Conservation (phyloP, 1,284 basidiomycete species). For the Cutaneotrichosporon sp. region DNA sequence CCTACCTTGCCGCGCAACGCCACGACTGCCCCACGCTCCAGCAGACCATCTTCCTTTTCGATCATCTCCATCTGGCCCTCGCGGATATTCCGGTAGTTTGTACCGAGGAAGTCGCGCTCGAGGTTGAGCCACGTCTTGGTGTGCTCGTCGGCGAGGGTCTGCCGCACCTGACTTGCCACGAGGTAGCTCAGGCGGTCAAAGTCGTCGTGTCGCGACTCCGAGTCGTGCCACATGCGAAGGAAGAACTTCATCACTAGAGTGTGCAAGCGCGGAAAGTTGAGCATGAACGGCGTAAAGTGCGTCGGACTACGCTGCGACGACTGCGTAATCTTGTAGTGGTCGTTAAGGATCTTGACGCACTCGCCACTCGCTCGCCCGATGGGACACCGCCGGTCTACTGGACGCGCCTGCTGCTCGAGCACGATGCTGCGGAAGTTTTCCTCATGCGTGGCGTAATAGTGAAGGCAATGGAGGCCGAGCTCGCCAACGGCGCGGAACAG, state of each 20-base stretch:
- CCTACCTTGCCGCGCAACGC: slow-evolving; percentile 82
- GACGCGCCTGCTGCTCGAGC: slow-evolving; percentile 78
- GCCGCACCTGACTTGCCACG: slow-evolving; percentile 81
- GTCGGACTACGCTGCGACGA: slow-evolving; percentile 57
- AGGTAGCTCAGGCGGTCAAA: slow-evolving; percentile 79
- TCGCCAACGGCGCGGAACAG: slow-evolving; percentile 83
- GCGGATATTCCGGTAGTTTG: slow-evolving; percentile 80
- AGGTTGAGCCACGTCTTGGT: slow-evolving; percentile 79
- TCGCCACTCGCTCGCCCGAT: slow-evolving; percentile 66
- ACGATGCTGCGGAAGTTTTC: slow-evolving; percentile 83
- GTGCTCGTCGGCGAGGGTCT: slow-evolving; percentile 73
- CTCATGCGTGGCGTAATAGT: slow-evolving; percentile 68
- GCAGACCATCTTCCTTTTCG: slow-evolving; percentile 83
- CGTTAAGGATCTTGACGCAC: slow-evolving; percentile 74
- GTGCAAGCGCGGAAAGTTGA: slow-evolving; percentile 83
- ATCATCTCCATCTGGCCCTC: slow-evolving; percentile 93
- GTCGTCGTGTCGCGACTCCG: slow-evolving; percentile 74
- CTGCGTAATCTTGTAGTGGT: slow-evolving; percentile 59
- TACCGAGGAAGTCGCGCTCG: slow-evolving; percentile 78
- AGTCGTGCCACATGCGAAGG: slow-evolving; percentile 89
- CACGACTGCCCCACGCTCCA: slow-evolving; percentile 79
- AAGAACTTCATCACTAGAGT: slow-evolving; percentile 82
- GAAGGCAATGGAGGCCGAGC: slow-evolving; percentile 79
- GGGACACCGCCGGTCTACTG: slow-evolving; percentile 75
- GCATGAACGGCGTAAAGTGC: slow-evolving; percentile 83